Evolutionary conservation across 192 early-diverging fungal genomes (phyloP).

Genomic region (Linnemannia zychae): DNA sequence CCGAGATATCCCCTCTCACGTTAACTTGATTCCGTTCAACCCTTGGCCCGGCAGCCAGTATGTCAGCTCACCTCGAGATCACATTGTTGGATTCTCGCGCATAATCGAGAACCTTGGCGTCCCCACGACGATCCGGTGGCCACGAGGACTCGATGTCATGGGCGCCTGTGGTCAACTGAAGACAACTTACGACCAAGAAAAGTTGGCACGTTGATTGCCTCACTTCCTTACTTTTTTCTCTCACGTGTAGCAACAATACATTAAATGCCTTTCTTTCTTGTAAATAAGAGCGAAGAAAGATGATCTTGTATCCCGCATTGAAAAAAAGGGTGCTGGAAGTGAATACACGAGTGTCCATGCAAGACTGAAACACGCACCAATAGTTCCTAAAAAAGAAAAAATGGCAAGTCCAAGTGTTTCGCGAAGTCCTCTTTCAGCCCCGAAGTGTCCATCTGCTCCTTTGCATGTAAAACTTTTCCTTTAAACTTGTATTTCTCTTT

Average conservation of each 20-base stretch:
- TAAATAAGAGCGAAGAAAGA: neutral
- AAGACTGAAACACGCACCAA: neutral
- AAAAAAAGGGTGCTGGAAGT: neutral
- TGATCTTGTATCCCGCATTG: too few relatives aligned
- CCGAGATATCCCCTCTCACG: conserved; percentile 76
- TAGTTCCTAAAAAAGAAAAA: neutral
- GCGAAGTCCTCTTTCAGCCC: neutral
- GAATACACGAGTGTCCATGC: neutral
- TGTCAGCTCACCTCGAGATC: conserved; percentile 64
- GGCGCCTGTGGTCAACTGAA: conserved; percentile 83
- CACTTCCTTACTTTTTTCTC: neutral
- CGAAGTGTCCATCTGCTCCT: neutral
- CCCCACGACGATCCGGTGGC: conserved; percentile 71
- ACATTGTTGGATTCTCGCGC: conserved; percentile 69
- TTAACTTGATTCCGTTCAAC: conserved; percentile 89
- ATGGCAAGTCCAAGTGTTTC: neutral
- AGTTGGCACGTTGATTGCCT: neutral
- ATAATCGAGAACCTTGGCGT: conserved; percentile 63
- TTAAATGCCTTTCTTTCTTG: neutral
- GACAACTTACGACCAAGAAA: conserved; percentile 43
- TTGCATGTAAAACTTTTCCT: neutral
- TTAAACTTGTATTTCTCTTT: neutral
- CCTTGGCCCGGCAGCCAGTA: conserved; percentile 88
- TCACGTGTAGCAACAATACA: neutral
- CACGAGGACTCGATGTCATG: conserved; percentile 82